These are phyloP conservation scores for Pichia sp. DNA, from an alignment of 1,139 yeast species.

Conservation along the genomic window DNA sequence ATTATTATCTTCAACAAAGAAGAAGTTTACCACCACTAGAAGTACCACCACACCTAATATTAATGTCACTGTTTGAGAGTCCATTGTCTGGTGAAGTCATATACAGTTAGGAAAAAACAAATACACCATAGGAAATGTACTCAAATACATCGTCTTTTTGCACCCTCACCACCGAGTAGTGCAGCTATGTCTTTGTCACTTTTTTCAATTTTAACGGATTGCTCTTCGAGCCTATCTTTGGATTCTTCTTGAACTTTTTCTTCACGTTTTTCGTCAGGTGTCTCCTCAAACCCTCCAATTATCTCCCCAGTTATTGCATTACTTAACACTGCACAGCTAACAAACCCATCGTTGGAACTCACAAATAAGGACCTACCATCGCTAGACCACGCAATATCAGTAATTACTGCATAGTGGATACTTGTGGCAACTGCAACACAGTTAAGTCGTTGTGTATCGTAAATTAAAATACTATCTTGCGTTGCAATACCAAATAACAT, in stretches of 20 bases:
- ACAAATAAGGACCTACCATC: slow-evolving; percentile 69
- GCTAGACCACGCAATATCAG: slow-evolving; percentile 79
- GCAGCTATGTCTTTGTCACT: not conserved
- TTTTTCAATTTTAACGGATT: not conserved
- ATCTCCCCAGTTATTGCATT: slow-evolving; percentile 21
- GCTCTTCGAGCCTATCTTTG: too few species aligned
- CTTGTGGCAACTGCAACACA: slow-evolving; percentile 75
- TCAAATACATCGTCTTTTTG: not conserved
- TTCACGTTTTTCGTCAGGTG: slow-evolving; percentile 17
- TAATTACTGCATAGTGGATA: slow-evolving; percentile 79
- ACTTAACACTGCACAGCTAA: slow-evolving; percentile 56
- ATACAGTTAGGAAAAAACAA: too few species aligned
- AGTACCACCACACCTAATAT: slow-evolving; percentile 31
- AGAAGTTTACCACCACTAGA: slow-evolving; percentile 55
- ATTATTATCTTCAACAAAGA: slow-evolving; percentile 33
- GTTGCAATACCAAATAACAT: slow-evolving; percentile 92
- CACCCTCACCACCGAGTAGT: not conserved
- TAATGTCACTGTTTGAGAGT: slow-evolving; percentile 6
- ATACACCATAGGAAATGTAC: not conserved
- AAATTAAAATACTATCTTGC: slow-evolving; percentile 75
- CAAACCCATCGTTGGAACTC: slow-evolving; percentile 93
- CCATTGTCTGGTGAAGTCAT: not conserved
- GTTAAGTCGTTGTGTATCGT: slow-evolving; percentile 62
- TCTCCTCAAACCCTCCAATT: slow-evolving; percentile 21
- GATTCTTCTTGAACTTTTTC: not conserved